phyloP scores from a whole-genome alignment of 129 eudicot genomes.

The Daucus carota region DNA sequence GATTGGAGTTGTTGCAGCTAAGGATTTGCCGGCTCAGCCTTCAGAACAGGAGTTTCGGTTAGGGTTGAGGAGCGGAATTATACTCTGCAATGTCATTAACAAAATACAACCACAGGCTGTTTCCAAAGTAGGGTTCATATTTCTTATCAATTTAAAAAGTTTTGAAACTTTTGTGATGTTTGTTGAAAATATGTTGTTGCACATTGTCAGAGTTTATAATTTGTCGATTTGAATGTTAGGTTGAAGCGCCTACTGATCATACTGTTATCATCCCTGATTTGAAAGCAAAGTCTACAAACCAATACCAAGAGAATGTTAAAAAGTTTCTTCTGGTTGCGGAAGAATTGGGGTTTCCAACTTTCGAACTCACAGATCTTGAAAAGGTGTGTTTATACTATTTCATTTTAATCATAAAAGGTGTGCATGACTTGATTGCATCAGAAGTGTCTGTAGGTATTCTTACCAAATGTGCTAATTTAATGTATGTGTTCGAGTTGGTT shows the following conservation, averaged over 20 bases:
- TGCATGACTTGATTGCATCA: not conserved
- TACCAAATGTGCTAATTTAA: not conserved
- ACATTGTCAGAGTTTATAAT: not conserved
- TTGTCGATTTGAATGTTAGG: conserved; percentile 28
- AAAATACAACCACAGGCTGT: conserved; percentile 60
- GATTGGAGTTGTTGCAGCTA: conserved; percentile 76
- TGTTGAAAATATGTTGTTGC: not conserved
- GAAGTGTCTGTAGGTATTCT: not conserved
- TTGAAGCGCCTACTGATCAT: conserved; percentile 59
- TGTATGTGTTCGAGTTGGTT: not conserved
- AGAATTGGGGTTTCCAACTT: conserved; percentile 64
- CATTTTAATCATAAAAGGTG: not conserved
- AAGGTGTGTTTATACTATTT: conserved; percentile 32
- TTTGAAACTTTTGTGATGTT: not conserved
- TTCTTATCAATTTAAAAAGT: conserved; percentile 4
- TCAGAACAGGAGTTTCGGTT: conserved; percentile 79
- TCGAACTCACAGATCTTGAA: conserved; percentile 76
- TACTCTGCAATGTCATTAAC: conserved; percentile 75
- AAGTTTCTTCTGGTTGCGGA: conserved; percentile 65
- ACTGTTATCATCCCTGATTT: conserved; percentile 64
- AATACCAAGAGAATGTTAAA: conserved; percentile 63
- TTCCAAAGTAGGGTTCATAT: conserved; percentile 44
- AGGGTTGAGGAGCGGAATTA: conserved; percentile 74
- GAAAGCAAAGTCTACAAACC: conserved; percentile 55
- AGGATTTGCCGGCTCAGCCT: conserved; percentile 94